Conservation (phyloP, 2,329 filamentous ascomycete species). For the Trichoderma gracile region DNA sequence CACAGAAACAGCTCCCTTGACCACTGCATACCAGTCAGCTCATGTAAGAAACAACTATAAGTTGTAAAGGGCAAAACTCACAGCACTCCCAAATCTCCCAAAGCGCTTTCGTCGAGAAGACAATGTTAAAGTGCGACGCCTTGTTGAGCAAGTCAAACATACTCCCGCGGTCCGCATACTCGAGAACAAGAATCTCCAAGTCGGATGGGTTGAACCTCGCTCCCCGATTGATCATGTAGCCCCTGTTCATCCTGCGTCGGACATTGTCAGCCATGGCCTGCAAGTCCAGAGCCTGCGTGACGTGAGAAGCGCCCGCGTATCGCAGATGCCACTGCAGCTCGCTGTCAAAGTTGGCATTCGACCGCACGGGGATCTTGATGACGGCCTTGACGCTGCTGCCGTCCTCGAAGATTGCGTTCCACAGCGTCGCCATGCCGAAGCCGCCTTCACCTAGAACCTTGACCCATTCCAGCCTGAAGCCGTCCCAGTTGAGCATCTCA, state of each 20-base stretch:
- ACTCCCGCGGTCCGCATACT: conserved; percentile 34
- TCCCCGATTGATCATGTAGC: background rate
- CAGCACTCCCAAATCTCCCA: conserved; percentile 38
- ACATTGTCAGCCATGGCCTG: conserved; percentile 23
- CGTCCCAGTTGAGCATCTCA: conserved; percentile 22
- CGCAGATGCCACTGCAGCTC: conserved; percentile 34
- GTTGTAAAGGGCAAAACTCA: too few species aligned
- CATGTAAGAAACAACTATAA: background rate
- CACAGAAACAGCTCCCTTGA: conserved; percentile 33
- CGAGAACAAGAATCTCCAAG: conserved; percentile 32
- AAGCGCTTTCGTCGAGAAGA: conserved; percentile 30
- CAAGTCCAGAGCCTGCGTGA: conserved; percentile 34
- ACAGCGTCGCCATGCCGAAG: conserved; percentile 27
- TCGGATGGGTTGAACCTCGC: background rate
- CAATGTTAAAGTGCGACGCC: conserved; percentile 9
- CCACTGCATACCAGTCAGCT: conserved; percentile 31
- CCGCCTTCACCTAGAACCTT: conserved; percentile 26
- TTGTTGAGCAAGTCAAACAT: conserved; percentile 29
- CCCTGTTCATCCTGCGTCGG: conserved; percentile 19
- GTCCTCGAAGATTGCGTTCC: conserved; percentile 26
- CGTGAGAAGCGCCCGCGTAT: conserved; percentile 34
- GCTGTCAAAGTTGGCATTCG: conserved; percentile 12
- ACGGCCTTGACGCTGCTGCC: conserved; percentile 29
- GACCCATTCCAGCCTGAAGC: conserved; percentile 27
- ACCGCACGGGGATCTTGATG: conserved; percentile 31